These are phyloP conservation scores for Litsea cubeba DNA, from an alignment of 164 flowering plant genomes.

Conservation along the genomic window DNA sequence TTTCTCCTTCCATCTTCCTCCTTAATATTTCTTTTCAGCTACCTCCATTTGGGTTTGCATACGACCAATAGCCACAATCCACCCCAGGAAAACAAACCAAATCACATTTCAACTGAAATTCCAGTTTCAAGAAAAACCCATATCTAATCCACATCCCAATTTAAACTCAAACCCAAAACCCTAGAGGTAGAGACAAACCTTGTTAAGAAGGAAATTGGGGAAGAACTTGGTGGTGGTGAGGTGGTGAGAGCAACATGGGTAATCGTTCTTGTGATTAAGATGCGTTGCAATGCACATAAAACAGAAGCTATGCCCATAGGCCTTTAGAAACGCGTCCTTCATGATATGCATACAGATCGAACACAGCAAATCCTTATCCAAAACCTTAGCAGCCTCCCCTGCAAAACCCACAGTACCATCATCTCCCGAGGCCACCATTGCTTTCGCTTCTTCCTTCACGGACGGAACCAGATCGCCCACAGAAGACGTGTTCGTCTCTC, in stretches of 20 bases:
- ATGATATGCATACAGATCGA: constrained; percentile 98
- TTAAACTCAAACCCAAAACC: no score
- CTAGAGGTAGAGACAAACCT: constrained; percentile 36
- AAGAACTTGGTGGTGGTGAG: constrained; percentile 61
- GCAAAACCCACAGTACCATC: constrained; percentile 5
- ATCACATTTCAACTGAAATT: no score
- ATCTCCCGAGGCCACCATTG: not conserved
- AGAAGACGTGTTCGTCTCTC: constrained; percentile 28
- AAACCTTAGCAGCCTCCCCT: constrained; percentile 7
- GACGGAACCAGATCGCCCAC: constrained; percentile 59
- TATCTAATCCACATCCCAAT: no score
- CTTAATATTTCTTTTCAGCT: no score
- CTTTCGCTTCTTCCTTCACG: constrained; percentile 37
- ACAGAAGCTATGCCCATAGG: constrained; percentile 94
- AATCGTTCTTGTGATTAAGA: constrained; percentile 81
- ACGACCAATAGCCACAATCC: no score
- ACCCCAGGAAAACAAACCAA: no score
- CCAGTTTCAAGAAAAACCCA: no score
- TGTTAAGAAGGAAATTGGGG: constrained; percentile 83
- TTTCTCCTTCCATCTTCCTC: no score
- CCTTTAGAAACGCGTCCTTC: constrained; percentile 86
- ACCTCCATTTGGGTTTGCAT: no score
- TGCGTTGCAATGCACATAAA: constrained; percentile 94
- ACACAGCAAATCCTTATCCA: constrained; percentile 72
- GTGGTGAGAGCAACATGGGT: constrained; percentile 79